Conservation (phyloP, 331 rosid genomes). For the Spiraea crenata region DNA sequence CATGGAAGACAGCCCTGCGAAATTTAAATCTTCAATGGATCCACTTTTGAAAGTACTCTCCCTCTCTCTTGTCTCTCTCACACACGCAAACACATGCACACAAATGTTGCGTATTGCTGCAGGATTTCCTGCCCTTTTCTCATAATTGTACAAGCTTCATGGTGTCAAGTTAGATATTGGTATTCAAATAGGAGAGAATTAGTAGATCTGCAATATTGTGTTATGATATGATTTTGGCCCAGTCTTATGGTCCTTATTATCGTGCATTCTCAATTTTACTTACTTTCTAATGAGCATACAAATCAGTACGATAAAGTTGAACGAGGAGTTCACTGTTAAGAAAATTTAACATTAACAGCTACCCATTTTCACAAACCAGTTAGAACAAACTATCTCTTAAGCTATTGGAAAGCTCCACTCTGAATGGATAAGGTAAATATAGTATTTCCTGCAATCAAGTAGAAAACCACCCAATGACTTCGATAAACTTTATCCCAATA, state of each 20-base stretch:
- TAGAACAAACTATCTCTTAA: neutral
- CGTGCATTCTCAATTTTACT: neutral
- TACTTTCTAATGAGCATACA: neutral
- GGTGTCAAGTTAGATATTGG: neutral
- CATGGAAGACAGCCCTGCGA: slow-evolving; percentile 82
- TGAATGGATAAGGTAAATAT: neutral
- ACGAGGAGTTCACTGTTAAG: neutral
- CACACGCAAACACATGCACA: neutral
- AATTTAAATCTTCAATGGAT: slow-evolving; percentile 91
- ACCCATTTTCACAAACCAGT: neutral
- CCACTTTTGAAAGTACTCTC: slow-evolving; percentile 72
- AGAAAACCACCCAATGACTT: neutral
- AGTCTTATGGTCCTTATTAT: neutral
- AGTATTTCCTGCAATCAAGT: neutral
- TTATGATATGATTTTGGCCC: neutral
- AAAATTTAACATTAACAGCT: neutral
- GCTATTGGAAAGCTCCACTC: neutral
- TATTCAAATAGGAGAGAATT: neutral
- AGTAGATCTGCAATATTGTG: neutral
- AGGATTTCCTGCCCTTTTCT: neutral
- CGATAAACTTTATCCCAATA: neutral
- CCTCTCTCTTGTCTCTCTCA: slow-evolving; percentile 18
- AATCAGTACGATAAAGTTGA: neutral
- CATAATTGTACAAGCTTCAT: neutral
- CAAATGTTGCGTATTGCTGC: neutral